A percentile compares a stretch with the other conserved stretches of the same genome.
phyloP scores from a whole-genome alignment of 345 rosid genomes.

The Eucalyptus cladocalyx region DNA sequence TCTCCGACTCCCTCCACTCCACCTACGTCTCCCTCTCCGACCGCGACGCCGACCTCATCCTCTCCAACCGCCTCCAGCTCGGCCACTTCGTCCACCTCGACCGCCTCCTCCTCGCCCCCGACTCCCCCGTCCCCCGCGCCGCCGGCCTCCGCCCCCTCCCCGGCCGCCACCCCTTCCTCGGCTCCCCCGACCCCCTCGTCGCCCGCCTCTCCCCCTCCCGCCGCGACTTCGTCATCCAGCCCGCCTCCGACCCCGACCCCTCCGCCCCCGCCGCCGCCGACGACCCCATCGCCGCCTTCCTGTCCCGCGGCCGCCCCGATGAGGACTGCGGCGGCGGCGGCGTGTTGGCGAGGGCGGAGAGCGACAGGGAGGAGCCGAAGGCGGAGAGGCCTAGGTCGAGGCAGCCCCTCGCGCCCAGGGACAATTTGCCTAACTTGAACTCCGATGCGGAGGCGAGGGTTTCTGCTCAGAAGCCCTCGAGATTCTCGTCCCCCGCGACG shows the following conservation, averaged over 20 bases:
- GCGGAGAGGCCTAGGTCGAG: constrained; percentile 15
- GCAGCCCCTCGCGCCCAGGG: constrained; percentile 44
- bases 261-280: constrained; percentile 14
- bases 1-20: constrained; percentile 93
- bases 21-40: constrained; percentile 96
- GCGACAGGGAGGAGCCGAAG: background rate
- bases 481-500: constrained; percentile 77
- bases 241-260: constrained; percentile 15
- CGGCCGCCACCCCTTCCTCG: constrained; percentile 83
- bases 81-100: constrained; percentile 90
- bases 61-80: constrained; percentile 89
- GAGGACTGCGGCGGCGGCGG: accelerated
- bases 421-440: background rate
- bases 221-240: constrained; percentile 78
- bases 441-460: background rate
- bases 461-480: constrained; percentile 16
- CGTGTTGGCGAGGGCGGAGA: background rate
- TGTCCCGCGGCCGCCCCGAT: background rate
- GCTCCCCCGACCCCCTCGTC: constrained; percentile 73
- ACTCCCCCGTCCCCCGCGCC: constrained; percentile 73
- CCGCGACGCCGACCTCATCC: constrained; percentile 80
- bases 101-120: constrained; percentile 50
- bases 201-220: constrained; percentile 66
- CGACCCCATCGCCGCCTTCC: background rate
- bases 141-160: constrained; percentile 78